Conservation (phyloP, 2,329 filamentous ascomycete genomes). For the Xylaria sp. region DNA sequence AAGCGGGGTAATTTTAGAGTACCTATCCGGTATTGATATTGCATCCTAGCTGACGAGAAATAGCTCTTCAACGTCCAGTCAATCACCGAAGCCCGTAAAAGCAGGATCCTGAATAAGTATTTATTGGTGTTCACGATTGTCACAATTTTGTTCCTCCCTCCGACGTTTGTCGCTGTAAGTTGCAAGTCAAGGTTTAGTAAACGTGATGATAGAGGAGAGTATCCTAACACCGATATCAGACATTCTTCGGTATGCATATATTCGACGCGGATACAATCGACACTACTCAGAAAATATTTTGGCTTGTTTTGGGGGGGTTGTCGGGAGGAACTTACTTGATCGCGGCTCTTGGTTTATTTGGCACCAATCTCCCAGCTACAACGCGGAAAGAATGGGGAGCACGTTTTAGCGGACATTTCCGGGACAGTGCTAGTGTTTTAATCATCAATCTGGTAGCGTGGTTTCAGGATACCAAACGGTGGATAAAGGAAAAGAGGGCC, state of each 20-base stretch:
- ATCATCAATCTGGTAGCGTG: background rate
- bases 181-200: background rate
- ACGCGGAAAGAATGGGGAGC: background rate
- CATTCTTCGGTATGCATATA: background rate
- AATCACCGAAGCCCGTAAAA: background rate
- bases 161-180: slow-evolving; percentile 12
- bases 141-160: slow-evolving; percentile 11
- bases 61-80: slow-evolving; percentile 12
- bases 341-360: slow-evolving; percentile 1
- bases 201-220: background rate
- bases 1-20: background rate
- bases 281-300: background rate
- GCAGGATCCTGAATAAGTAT: background rate
- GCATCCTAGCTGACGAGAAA: background rate
- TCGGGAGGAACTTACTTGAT: slow-evolving; percentile 3
- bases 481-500: no score
- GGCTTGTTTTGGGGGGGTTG: background rate
- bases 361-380: background rate
- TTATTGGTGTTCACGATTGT: slow-evolving; percentile 14
- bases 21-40: background rate
- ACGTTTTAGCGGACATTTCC: background rate
- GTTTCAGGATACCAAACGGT: background rate
- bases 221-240: background rate
- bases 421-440: background rate
- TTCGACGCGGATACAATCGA: background rate